Evolutionary conservation across 225 moss, liverwort and hornwort species (phyloP).

Genomic region (Polytrichum formosum): DNA sequence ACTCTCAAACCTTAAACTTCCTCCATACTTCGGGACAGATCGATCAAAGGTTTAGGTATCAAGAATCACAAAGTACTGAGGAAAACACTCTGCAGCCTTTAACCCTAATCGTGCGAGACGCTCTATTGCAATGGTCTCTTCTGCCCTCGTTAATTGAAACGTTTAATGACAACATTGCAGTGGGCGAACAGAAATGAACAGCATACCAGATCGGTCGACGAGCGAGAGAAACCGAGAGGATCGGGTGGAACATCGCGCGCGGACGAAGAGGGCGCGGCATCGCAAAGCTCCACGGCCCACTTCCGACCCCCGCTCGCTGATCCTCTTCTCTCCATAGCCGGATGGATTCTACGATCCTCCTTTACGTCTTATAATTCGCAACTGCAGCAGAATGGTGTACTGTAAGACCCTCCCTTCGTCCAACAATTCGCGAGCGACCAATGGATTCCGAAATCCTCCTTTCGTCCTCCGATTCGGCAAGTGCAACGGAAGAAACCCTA

Average conservation of each 20-base stretch:
- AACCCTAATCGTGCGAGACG: background rate
- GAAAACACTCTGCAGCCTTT: no score
- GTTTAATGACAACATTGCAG: background rate
- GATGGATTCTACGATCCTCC: no score
- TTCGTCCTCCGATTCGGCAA: no score
- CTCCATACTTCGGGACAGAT: no score
- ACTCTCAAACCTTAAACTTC: background rate
- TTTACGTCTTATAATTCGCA: no score
- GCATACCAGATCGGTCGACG: conserved; percentile 59
- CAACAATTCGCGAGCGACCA: no score
- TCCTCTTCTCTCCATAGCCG: conserved; percentile 11
- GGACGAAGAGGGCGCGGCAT: conserved; percentile 43
- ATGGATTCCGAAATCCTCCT: no score
- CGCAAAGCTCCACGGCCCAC: conserved; percentile 95
- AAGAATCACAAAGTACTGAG: no score
- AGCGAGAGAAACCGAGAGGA: conserved; percentile 83
- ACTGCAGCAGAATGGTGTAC: no score
- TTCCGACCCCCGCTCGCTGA: conserved; percentile 39
- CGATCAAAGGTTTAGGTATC: no score
- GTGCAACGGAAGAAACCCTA: no score
- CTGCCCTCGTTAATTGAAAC: background rate
- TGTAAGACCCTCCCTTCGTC: no score
- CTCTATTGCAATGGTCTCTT: background rate
- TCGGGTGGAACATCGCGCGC: conserved; percentile 67
- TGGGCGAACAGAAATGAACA: background rate